Conservation (phyloP, 2,329 filamentous ascomycete genomes). For the Botrytis tulipae region DNA sequence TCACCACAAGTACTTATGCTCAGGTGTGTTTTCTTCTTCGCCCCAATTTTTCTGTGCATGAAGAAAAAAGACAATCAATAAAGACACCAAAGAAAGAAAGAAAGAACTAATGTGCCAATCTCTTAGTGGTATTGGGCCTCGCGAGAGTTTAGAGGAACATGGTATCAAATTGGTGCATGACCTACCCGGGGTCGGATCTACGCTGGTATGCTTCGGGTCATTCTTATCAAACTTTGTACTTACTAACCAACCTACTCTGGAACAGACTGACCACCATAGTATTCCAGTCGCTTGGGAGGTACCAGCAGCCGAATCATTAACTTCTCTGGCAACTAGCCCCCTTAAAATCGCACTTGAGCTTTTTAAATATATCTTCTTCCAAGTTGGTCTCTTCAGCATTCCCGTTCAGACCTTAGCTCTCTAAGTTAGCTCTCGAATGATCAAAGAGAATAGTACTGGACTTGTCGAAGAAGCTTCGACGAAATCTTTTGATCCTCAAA, state of each 20-base stretch:
- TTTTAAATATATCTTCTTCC: conserved; percentile 20
- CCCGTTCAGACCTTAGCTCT: conserved; percentile 9
- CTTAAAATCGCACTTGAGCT: conserved; percentile 10
- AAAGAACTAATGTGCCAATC: not conserved
- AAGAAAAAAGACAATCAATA: not conserved
- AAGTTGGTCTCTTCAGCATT: conserved; percentile 16
- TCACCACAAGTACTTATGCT: conserved; percentile 23
- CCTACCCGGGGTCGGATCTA: conserved; percentile 18
- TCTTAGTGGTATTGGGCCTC: conserved; percentile 20
- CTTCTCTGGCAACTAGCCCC: conserved; percentile 1
- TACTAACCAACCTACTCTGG: not conserved
- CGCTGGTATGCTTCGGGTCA: conserved; percentile 1
- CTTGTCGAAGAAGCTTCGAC: not conserved
- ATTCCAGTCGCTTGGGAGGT: conserved; percentile 22
- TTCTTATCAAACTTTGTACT: not conserved
- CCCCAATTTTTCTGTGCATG: not conserved
- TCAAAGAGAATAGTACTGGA: conserved; percentile 9
- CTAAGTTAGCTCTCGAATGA: conserved; percentile 11
- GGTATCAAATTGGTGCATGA: conserved; percentile 18
- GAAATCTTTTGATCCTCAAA: not conserved
- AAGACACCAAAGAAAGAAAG: too few species aligned
- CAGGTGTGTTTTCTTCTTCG: conserved; percentile 8
- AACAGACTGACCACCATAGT: conserved; percentile 17
- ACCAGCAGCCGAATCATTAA: conserved; percentile 13
- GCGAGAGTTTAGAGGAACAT: conserved; percentile 13